phyloP scores from a whole-genome alignment of 495 filamentous ascomycete species.

The Penicillium desertorum region DNA sequence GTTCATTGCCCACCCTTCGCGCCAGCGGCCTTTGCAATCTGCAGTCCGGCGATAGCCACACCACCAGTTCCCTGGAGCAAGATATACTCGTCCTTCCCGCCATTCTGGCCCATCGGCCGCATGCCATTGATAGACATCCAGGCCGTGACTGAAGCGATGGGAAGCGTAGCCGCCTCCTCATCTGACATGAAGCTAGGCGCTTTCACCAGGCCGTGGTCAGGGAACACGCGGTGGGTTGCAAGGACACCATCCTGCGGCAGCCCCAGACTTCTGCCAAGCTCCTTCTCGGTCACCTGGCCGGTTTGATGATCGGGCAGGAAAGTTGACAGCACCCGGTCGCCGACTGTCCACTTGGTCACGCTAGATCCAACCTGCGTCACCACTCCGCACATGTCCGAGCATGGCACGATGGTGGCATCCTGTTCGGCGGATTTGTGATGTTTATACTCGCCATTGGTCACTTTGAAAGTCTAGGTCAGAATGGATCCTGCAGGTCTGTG shows the following conservation, averaged over 20 bases:
- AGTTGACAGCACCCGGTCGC: slow-evolving; percentile 71
- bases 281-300: slow-evolving; percentile 54
- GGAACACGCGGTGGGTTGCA: slow-evolving; percentile 66
- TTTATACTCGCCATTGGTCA: slow-evolving; percentile 56
- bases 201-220: slow-evolving; percentile 62
- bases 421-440: slow-evolving; percentile 49
- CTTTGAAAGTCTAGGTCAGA: slow-evolving; percentile 23
- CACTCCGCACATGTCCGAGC: slow-evolving; percentile 73
- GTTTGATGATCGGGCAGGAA: slow-evolving; percentile 73
- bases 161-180: slow-evolving; percentile 63
- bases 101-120: slow-evolving; percentile 52
- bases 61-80: slow-evolving; percentile 80
- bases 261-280: slow-evolving; percentile 59
- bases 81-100: slow-evolving; percentile 64
- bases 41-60: slow-evolving; percentile 71
- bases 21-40: slow-evolving; percentile 79
- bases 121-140: slow-evolving; percentile 83
- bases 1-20: slow-evolving; percentile 49
- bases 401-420: slow-evolving; percentile 58
- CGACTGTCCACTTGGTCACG: slow-evolving; percentile 62
- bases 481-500: not conserved
- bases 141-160: slow-evolving; percentile 71
- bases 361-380: slow-evolving; percentile 63
- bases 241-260: slow-evolving; percentile 67
- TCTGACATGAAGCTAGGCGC: slow-evolving; percentile 62